These are phyloP conservation scores for Mycosphaerelloides madeirae DNA, from an alignment of 2,329 filamentous ascomycete genomes.

Conservation along the genomic window DNA sequence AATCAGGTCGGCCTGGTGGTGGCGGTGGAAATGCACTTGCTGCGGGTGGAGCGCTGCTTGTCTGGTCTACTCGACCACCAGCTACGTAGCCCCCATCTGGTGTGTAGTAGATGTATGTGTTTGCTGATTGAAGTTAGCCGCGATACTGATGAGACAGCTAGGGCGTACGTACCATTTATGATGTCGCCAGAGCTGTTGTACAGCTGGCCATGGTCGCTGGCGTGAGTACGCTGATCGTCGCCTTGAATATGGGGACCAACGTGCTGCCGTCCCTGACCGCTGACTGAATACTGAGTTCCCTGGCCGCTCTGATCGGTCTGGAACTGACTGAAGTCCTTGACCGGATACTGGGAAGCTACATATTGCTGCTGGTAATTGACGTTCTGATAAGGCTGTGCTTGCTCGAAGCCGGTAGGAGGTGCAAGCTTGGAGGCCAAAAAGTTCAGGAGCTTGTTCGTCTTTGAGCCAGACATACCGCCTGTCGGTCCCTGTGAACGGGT, in stretches of 20 bases:
- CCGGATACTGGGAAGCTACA: slow-evolving; percentile 2
- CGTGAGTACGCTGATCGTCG: slow-evolving; percentile 4
- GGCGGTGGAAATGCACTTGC: not conserved
- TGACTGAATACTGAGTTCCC: slow-evolving; percentile 3
- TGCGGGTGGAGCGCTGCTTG: slow-evolving; percentile 5
- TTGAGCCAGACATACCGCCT: slow-evolving; percentile 9
- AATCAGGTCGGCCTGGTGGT: not conserved
- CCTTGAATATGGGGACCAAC: slow-evolving; percentile 5
- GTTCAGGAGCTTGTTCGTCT: slow-evolving; percentile 9
- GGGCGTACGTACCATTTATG: slow-evolving; percentile 1
- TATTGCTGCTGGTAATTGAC: not conserved
- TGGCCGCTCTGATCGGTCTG: slow-evolving; percentile 2
- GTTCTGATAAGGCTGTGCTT: slow-evolving; percentile 1
- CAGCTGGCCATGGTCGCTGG: slow-evolving; percentile 2
- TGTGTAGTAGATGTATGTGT: slow-evolving; percentile 8
- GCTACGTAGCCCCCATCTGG: not conserved
- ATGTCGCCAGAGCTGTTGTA: slow-evolving; percentile 2
- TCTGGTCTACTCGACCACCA: slow-evolving; percentile 4
- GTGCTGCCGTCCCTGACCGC: slow-evolving; percentile 3
- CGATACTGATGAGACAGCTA: no score
- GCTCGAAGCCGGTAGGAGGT: slow-evolving; percentile 1
- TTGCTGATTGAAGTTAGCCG: slow-evolving; percentile 1
- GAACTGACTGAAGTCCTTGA: not conserved
- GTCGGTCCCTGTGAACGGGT: not conserved
- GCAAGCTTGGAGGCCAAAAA: slow-evolving; percentile 4